phyloP scores from a whole-genome alignment of 2,329 filamentous ascomycete genomes.

The Aspergillus sp. region DNA sequence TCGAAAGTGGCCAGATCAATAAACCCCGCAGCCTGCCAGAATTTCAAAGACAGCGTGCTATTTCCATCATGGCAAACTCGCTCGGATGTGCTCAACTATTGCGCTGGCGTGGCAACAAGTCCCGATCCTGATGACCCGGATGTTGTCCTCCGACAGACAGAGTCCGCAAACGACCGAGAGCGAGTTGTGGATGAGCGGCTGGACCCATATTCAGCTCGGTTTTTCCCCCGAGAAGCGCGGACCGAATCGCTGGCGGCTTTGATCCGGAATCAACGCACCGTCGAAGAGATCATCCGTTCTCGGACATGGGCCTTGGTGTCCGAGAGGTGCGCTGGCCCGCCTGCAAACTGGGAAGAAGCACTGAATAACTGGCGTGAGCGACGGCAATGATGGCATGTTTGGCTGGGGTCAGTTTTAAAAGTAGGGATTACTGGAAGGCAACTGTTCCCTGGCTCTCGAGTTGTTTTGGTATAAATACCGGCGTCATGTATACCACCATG shows the following conservation, averaged over 20 bases:
- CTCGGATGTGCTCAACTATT: conserved; percentile 79
- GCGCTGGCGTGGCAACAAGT: conserved; percentile 74
- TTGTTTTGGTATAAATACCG: background rate
- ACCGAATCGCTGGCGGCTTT: conserved; percentile 67
- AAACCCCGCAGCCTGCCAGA: conserved; percentile 52
- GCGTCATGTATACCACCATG: background rate
- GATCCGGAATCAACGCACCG: conserved; percentile 62
- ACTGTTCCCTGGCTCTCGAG: background rate
- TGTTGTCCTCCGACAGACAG: conserved; percentile 56
- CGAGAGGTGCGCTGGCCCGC: conserved; percentile 59
- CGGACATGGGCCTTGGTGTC: conserved; percentile 72
- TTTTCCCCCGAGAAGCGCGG: conserved; percentile 64
- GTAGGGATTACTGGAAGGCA: too few relatives aligned
- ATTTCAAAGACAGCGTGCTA: conserved; percentile 67
- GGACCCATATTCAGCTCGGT: conserved; percentile 82
- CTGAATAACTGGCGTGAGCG: conserved; percentile 52
- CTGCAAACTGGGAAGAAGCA: conserved; percentile 55
- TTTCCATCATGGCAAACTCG: conserved; percentile 84
- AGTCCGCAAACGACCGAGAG: conserved; percentile 61
- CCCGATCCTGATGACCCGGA: conserved; percentile 84
- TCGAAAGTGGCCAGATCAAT: conserved; percentile 45
- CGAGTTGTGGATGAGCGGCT: conserved; percentile 74
- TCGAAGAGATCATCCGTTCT: conserved; percentile 66
- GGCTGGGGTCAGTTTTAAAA: too few relatives aligned
- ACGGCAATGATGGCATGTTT: conserved; percentile 16